Evolutionary conservation across 2,329 filamentous ascomycete genomes (phyloP), one percentile per base, ranked within the genome.

Genomic region (Bipolaris bicolor): DNA sequence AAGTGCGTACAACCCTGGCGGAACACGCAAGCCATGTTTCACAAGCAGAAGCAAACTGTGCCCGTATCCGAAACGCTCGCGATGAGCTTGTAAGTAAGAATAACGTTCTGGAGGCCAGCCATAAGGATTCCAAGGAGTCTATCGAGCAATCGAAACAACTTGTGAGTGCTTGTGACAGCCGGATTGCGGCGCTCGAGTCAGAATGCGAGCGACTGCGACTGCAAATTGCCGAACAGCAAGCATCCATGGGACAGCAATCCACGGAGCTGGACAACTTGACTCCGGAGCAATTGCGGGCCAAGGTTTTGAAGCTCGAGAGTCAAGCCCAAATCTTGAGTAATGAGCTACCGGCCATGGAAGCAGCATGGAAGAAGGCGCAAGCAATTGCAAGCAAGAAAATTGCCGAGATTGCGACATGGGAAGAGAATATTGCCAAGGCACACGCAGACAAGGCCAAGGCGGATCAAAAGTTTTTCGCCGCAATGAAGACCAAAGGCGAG

Each of bases 391-490:
- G 89, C 49, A 94, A 92, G 79, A 98, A 97, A 77, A 87, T 96
- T 33, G 84, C 89, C 68, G 92, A 97, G 61, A 87, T 90, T 50
- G 81, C 83, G 5, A 82, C 84, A 3, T 80, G 92, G 71, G 93
- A 98, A 78, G 92, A 97, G 55, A 90, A 89, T 61, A 82, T 94
- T 36, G 80, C 86, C 16, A 82, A 90, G 22, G 80, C 96, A 18
- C 86, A 86, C 39, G 91, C 92, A 0, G 92, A 99, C 77, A 99
- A 99, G 80, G 88, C 89, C 63, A 98, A 97, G 77, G 94, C 94
- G 1, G 95, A 99, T 71, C 94, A 98, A 72, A 98, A 98, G 77
- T 99, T 96, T 74, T 98, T 98, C 76, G 91, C 91, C 1, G 92
- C 93, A 7, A 92, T 96, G 83, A 97, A 97, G 74, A 90, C 93